These are phyloP conservation scores for Furcasterigmium sp. DNA, from an alignment of 2,329 filamentous ascomycete genomes.

Conservation along the genomic window DNA sequence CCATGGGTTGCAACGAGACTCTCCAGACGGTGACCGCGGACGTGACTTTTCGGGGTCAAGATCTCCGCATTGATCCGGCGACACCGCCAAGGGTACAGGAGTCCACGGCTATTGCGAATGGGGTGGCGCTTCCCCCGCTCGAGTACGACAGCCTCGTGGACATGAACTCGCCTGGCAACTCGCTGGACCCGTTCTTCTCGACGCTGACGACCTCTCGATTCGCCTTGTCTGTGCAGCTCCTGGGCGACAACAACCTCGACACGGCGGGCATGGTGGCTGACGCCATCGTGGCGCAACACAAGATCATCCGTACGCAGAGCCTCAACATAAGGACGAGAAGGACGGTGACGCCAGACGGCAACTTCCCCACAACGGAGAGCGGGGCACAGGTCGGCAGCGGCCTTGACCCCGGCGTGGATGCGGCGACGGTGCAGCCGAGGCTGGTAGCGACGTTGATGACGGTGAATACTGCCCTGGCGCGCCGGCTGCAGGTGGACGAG, in stretches of 20 bases:
- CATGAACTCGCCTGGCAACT: slow-evolving; percentile 14
- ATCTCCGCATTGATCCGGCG: slow-evolving; percentile 19
- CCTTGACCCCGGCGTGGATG: slow-evolving; percentile 6
- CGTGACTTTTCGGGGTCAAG: slow-evolving; percentile 16
- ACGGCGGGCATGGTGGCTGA: slow-evolving; percentile 16
- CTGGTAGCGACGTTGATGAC: slow-evolving; percentile 9
- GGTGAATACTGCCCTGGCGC: slow-evolving; percentile 9
- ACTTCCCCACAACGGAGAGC: not conserved
- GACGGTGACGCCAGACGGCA: slow-evolving; percentile 11
- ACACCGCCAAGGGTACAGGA: slow-evolving; percentile 21
- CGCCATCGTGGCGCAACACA: slow-evolving; percentile 28
- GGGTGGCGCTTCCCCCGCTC: slow-evolving; percentile 17
- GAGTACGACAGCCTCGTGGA: slow-evolving; percentile 23
- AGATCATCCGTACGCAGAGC: slow-evolving; percentile 28
- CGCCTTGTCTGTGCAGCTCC: slow-evolving; percentile 18
- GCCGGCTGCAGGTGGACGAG: slow-evolving; percentile 21
- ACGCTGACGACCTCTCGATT: slow-evolving; percentile 25
- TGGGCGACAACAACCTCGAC: slow-evolving; percentile 15
- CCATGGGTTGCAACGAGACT: slow-evolving; percentile 32
- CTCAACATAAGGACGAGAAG: slow-evolving; percentile 17
- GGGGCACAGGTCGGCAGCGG: slow-evolving; percentile 3
- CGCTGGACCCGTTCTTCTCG: slow-evolving; percentile 29
- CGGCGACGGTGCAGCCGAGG: slow-evolving; percentile 4
- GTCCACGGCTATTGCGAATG: slow-evolving; percentile 12
- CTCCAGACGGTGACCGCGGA: slow-evolving; percentile 20